These are phyloP conservation scores for Excoecaria agallocha DNA, from an alignment of 345 rosid genomes.

Conservation along the genomic window DNA sequence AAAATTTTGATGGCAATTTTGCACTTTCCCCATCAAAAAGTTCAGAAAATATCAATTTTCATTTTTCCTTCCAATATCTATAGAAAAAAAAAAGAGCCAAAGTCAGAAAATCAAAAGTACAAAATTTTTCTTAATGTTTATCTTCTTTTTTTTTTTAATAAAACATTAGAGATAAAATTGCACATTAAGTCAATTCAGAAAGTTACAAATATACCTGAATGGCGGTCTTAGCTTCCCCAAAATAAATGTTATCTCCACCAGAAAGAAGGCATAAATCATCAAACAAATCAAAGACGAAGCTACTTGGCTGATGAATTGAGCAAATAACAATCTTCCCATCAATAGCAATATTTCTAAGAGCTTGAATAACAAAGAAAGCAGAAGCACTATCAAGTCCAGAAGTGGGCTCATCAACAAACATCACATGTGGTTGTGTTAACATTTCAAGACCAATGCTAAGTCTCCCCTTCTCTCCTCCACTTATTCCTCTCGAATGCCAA, in stretches of 20 bases:
- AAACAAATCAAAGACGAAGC: slow-evolving; percentile 43
- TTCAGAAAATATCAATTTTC: no score
- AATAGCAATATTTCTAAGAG: slow-evolving; percentile 24
- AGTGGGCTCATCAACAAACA: slow-evolving; percentile 46
- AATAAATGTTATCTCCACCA: slow-evolving; percentile 39
- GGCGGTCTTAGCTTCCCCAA: slow-evolving; percentile 47
- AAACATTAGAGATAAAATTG: no score
- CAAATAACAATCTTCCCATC: slow-evolving; percentile 43
- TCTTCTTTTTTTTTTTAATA: no score
- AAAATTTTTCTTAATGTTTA: no score
- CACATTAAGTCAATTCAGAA: no score
- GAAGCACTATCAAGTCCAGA: slow-evolving; percentile 39
- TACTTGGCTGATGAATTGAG: slow-evolving; percentile 55
- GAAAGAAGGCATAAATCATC: slow-evolving; percentile 48
- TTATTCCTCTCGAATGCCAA: slow-evolving; percentile 40
- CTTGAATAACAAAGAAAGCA: slow-evolving; percentile 33
- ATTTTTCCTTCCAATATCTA: no score
- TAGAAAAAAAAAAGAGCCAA: no score
- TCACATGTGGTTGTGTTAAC: slow-evolving; percentile 29
- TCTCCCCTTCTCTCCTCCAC: slow-evolving; percentile 40
- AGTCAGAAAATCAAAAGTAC: no score
- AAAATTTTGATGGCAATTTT: no score
- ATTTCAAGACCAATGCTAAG: slow-evolving; percentile 40
- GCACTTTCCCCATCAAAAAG: no score
- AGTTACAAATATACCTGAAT: slow-evolving; percentile 21